phyloP scores from a whole-genome alignment of 805 yeast genomes.

The Naumovozyma dairenensis region DNA sequence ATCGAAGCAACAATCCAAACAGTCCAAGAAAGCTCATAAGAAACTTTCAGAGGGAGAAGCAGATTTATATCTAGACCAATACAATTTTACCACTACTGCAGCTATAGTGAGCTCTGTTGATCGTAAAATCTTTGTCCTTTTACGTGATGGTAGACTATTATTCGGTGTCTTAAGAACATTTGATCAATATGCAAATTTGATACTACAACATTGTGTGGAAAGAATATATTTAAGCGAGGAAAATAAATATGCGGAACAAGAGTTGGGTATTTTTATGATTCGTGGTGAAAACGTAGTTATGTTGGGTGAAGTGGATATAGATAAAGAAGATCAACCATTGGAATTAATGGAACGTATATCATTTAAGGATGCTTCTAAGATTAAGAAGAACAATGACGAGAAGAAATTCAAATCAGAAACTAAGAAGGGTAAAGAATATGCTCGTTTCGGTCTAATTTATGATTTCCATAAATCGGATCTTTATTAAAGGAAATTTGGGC shows the following conservation, averaged over 20 bases:
- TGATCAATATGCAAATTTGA: conserved; percentile 89
- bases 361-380: conserved; percentile 50
- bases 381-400: conserved; percentile 26
- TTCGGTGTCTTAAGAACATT: conserved; percentile 89
- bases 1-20: conserved; percentile 2
- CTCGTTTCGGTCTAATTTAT: conserved; percentile 45
- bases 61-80: conserved; percentile 64
- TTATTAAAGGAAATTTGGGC: too few relatives aligned
- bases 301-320: conserved; percentile 89
- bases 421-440: conserved; percentile 38
- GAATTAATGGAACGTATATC: conserved; percentile 46
- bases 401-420: conserved; percentile 34
- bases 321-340: conserved; percentile 66
- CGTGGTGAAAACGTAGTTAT: conserved; percentile 95
- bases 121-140: conserved; percentile 67
- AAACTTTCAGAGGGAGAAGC: conserved; percentile 34
- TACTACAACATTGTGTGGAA: conserved; percentile 83
- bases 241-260: conserved; percentile 59
- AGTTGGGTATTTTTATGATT: conserved; percentile 72
- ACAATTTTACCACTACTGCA: conserved; percentile 80
- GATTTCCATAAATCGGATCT: conserved; percentile 48
- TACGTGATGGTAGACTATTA: conserved; percentile 82
- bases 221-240: conserved; percentile 57
- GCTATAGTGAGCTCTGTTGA: conserved; percentile 84
- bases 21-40: conserved; percentile 10